Conservation (phyloP, 2,329 filamentous ascomycete species). For the Apiospora hydei region DNA sequence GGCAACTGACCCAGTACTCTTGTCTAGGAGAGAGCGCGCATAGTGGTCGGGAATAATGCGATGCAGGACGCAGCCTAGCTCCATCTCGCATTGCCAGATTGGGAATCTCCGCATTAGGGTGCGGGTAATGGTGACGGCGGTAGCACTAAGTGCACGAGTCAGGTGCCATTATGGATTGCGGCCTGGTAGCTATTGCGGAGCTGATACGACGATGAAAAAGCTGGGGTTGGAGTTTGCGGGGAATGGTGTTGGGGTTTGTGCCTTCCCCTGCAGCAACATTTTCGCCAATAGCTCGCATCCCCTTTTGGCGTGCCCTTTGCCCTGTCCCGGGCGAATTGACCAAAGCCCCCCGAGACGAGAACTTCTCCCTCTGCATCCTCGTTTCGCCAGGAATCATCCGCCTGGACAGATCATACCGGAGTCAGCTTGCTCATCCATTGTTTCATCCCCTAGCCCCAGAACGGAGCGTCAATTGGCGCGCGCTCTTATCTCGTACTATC, state of each 20-base stretch:
- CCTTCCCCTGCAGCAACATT: not conserved
- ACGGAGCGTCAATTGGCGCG: not conserved
- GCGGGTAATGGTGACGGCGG: not conserved
- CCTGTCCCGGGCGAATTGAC: not conserved
- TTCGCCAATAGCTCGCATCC: not conserved
- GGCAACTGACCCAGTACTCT: not conserved
- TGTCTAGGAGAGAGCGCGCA: not conserved
- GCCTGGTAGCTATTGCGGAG: not conserved
- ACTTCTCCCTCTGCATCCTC: not conserved
- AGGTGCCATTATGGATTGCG: not conserved
- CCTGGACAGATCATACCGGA: not conserved
- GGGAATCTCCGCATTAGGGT: not conserved
- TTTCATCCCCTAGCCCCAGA: not conserved
- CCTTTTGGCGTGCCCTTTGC: not conserved
- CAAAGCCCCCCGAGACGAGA: constrained; percentile 6
- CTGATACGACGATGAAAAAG: not conserved
- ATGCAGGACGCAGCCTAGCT: not conserved
- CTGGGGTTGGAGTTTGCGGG: constrained; percentile 4
- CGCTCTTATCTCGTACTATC: not conserved
- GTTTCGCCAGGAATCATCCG: not conserved
- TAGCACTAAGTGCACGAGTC: not conserved
- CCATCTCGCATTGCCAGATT: not conserved
- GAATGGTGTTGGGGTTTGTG: not conserved
- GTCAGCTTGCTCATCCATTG: not conserved
- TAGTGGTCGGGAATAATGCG: not conserved